phyloP scores from a whole-genome alignment of 1,284 basidiomycete genomes.

The Mycena citricolor region DNA sequence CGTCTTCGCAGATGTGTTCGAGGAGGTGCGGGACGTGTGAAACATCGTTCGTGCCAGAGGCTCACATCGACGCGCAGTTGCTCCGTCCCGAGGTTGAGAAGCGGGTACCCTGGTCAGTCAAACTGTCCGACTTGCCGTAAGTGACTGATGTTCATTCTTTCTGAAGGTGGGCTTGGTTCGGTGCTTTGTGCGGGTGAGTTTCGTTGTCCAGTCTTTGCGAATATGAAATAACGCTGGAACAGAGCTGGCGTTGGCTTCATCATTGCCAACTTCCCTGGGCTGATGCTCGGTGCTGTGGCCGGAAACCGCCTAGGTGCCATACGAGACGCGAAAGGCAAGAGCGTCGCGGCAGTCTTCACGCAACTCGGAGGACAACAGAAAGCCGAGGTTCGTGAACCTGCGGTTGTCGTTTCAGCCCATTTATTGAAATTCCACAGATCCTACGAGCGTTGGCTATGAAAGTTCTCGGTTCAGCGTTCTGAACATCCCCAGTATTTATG shows the following conservation, averaged over 20 bases:
- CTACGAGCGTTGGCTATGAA: conserved; percentile 86
- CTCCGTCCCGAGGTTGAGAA: conserved; percentile 77
- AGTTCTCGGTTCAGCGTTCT: conserved; percentile 74
- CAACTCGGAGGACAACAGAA: conserved; percentile 79
- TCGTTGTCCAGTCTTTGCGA: background rate
- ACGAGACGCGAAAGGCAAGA: conserved; percentile 90
- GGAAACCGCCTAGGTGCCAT: conserved; percentile 87
- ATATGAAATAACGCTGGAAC: background rate
- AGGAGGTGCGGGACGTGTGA: conserved; percentile 73
- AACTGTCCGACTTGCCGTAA: conserved; percentile 1
- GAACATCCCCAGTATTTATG: too few relatives aligned
- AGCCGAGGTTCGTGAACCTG: conserved; percentile 67
- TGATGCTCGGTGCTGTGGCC: conserved; percentile 76
- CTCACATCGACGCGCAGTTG: conserved; percentile 43
- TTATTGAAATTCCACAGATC: conserved; percentile 54
- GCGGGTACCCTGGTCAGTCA: conserved; percentile 51
- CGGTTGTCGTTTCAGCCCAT: conserved; percentile 17
- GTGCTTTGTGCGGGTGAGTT: conserved; percentile 55
- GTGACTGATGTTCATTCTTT: background rate
- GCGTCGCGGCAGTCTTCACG: conserved; percentile 88
- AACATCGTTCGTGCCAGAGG: background rate
- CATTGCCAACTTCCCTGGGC: conserved; percentile 83
- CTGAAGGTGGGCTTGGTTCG: conserved; percentile 66
- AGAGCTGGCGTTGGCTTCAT: conserved; percentile 78
- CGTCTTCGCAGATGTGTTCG: conserved; percentile 88